Base-by-base conservation (phyloP, 2,329 filamentous ascomycete genomes). In the Tolypocladium sp. region DNA sequence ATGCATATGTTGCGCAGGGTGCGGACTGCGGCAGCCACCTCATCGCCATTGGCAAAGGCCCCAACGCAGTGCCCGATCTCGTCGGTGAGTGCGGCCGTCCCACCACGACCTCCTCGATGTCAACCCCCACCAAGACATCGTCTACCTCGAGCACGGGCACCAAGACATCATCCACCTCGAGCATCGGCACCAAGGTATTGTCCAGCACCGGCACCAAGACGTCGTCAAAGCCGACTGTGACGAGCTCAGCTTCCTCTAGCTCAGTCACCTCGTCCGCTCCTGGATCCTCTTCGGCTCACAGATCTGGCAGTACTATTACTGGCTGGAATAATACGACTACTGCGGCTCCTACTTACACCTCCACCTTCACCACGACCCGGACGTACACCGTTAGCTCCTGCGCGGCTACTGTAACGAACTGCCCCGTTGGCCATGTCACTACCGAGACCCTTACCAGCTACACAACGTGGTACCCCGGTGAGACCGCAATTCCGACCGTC, bases 1-100 rank as follows among this genome's bases (percentile, higher is more conserved):
- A 66, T n/a, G 62, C 73, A 9, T 65, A 69, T 33, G 54, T 73
- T 9, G 70, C 64, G 6, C 64, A 67, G 49, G 63, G 63, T 20
- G 64, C 56, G 1, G 65, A 72, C 59, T 73, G 70, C 58, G 70
- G 68, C 4, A 59, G 66, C 2, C 64, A 67, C n/a, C 60, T 72
- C 6, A 61, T 70, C 2, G 58, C 67, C 6, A 71, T 73, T 52
- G 66, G 67, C 9, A 58, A 70, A 68, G 63, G 77, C 69, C 63
- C 79, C 4, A 53, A 64, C n/a, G 66, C 68, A 15, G 62, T 69
- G 17, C 62, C 62, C 5, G 59, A 60, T 20, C 38, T 60, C 1
- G 53, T 56, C 22, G 65, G 65, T 25, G 59, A 59, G 5, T 67
- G 65, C 35, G 54, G 57, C 51, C 25, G 30, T 10, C n/a, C 56